These are phyloP conservation scores for Chalaropsis thielavioides DNA, from an alignment of 2,329 filamentous ascomycete genomes.

Conservation along the genomic window DNA sequence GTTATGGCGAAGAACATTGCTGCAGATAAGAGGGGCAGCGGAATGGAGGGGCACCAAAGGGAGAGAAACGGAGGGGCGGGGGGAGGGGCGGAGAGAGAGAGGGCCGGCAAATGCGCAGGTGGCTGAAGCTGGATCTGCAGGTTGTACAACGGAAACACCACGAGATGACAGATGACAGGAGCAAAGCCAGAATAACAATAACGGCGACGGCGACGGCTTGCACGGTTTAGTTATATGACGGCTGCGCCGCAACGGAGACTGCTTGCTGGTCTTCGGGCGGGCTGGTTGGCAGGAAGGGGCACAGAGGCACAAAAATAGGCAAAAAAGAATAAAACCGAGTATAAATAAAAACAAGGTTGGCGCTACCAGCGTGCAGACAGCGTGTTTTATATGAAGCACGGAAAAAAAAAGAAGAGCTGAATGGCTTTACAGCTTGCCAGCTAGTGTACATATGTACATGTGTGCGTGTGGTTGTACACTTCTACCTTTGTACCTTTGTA, in stretches of 20 bases:
- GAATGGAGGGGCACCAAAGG: background rate
- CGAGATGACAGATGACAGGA: background rate
- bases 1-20: slow-evolving; percentile 49
- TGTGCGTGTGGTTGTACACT: too few relatives aligned
- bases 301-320: background rate
- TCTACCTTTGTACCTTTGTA: too few relatives aligned
- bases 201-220: background rate
- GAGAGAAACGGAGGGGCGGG: background rate
- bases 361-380: background rate
- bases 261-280: background rate
- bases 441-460: too few relatives aligned
- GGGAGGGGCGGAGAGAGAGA: background rate
- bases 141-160: background rate
- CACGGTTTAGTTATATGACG: background rate
- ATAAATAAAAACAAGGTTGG: background rate
- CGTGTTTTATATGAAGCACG: background rate
- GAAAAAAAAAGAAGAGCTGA: background rate
- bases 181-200: background rate
- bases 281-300: background rate
- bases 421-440: background rate
- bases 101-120: background rate
- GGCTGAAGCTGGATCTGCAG: background rate
- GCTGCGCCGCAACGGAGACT: background rate
- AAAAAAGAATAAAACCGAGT: background rate
- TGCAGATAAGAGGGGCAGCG: background rate